These are phyloP conservation scores for Ceratocystis eucalypticola DNA, from an alignment of 2,329 filamentous ascomycete species.

Conservation along the genomic window DNA sequence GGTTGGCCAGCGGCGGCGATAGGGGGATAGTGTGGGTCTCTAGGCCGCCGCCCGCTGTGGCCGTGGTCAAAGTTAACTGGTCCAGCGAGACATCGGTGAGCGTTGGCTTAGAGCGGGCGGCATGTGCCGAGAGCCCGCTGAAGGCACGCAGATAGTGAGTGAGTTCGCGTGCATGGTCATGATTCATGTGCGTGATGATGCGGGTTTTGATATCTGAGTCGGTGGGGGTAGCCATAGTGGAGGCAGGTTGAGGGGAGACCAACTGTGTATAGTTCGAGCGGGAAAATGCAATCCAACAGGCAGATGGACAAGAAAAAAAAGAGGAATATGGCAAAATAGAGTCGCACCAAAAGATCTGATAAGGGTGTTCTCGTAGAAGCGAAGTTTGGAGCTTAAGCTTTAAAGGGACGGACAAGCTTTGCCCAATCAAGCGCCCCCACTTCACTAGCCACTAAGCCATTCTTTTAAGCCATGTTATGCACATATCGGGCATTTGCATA, in stretches of 20 bases:
- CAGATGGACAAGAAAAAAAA: not conserved
- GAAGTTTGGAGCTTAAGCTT: not conserved
- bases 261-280: not conserved
- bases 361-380: not conserved
- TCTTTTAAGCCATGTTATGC: not conserved
- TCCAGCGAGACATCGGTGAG: conserved; percentile 29
- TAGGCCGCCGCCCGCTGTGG: conserved; percentile 26
- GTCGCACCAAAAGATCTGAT: not conserved
- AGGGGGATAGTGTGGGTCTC: conserved; percentile 45
- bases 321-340: not conserved
- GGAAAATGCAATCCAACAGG: not conserved
- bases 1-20: conserved; percentile 53
- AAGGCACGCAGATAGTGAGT: conserved; percentile 41
- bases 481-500: not conserved
- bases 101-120: not conserved
- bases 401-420: not conserved
- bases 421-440: not conserved
- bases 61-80: conserved; percentile 47
- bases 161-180: conserved; percentile 62
- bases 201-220: conserved; percentile 26
- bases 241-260: not conserved
- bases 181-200: conserved; percentile 71
- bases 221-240: conserved; percentile 14
- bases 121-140: not conserved
- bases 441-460: not conserved